Evolutionary conservation across 1,284 basidiomycete species (phyloP), one percentile per base, ranked within the genome.

Genomic region (Cryptococcus sp.): DNA sequence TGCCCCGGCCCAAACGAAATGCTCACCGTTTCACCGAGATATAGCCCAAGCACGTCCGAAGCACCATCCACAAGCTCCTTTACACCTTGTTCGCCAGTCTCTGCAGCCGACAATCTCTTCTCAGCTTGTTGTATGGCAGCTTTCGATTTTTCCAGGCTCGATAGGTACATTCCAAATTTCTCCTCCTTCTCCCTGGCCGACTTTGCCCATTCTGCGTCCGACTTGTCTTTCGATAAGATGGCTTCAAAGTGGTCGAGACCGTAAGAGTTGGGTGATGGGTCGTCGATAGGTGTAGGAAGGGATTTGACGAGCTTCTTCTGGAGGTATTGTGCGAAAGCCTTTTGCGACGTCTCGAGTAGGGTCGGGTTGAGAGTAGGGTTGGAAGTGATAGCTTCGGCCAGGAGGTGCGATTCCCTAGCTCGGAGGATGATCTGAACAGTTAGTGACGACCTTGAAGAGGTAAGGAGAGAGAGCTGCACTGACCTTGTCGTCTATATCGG

Each of bases 401-500:
- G 74, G 12, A 97, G 81, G 66, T 92, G 79, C 40, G 83, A 84
- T 74, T 94, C 87, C 32, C 92, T 82, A 10, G 91, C 89, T 25
- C 90, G 82, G 43, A 87, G 71, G 62, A 95, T 95, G 67, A 95
- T 95, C 91, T 94, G 60, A n/a, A 16, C 23, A 14, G 40, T 56
- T 26, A 54, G 53, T 22, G 28, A n/a, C 34, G 34, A 18, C 48
- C 34, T 6, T 12, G 47, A 36, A 42, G 26, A 31, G 23, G 19
- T 7, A 24, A 26, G 10, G 19, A 2, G 24, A n/a, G 11, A 3
- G 12, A 10, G 25, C 16, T 51, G 48, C 39, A 61, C 79, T 60
- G 56, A 90, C 94, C 81, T 99, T 99, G 80, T 98, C 95, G 69
- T 99, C 95, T 57, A 99, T 95, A 73, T 99, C 95, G 4, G 95